Conservation (phyloP, 2,329 filamentous ascomycete species). For the Colletotrichum godetiae region DNA sequence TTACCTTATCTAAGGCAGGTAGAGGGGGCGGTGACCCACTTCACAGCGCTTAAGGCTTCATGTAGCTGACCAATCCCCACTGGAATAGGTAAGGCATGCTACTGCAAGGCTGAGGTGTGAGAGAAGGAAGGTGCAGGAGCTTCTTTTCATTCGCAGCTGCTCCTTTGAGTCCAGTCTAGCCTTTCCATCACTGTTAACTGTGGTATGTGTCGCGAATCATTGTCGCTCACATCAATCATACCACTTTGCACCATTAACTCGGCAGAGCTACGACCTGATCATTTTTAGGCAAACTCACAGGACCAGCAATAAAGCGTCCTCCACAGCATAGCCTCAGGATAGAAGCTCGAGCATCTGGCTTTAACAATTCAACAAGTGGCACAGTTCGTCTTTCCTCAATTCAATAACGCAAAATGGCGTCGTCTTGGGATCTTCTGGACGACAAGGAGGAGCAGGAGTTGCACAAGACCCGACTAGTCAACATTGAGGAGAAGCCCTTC, state of each 20-base stretch:
- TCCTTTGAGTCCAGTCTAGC: background rate
- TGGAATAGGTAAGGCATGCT: background rate
- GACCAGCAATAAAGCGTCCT: background rate
- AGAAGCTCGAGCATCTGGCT: background rate
- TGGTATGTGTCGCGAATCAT: background rate
- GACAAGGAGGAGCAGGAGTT: slow-evolving; percentile 84
- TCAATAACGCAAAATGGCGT: slow-evolving; percentile 48
- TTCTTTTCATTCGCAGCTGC: background rate
- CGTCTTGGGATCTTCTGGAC: slow-evolving; percentile 75
- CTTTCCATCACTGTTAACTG: background rate
- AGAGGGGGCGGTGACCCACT: slow-evolving; percentile 1
- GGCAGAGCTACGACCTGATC: background rate
- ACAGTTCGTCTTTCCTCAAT: no score
- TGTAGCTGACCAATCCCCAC: slow-evolving; percentile 22
- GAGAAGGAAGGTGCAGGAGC: slow-evolving; percentile 13
- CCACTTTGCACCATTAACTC: background rate
- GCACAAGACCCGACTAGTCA: slow-evolving; percentile 87
- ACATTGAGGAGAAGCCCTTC: slow-evolving; percentile 93
- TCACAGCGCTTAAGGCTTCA: background rate
- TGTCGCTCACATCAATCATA: background rate
- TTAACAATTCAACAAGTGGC: background rate
- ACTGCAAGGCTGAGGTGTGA: slow-evolving; percentile 29
- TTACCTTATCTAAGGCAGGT: background rate
- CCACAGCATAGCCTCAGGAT: background rate
- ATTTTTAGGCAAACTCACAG: background rate